Conservation (phyloP, 768 basidiomycete genomes). For the Boletus tomentosulus region DNA sequence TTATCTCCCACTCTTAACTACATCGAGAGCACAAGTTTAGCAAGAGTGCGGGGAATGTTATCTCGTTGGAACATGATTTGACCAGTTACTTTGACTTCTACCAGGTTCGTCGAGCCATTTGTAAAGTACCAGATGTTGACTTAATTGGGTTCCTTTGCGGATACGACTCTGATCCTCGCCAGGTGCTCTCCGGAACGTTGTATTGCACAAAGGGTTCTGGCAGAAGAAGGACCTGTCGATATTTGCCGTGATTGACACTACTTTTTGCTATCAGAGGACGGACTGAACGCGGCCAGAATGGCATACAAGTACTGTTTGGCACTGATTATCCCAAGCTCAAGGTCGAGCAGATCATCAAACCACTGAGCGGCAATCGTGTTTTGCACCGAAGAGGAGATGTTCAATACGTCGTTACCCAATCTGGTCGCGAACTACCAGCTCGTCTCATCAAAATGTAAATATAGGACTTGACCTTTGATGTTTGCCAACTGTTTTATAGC, state of each 20-base stretch:
- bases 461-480: too few species aligned
- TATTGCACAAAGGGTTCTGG: conserved; percentile 48
- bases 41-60: conserved; percentile 92
- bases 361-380: too few species aligned
- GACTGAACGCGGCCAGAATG: too few species aligned
- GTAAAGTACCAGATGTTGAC: background rate
- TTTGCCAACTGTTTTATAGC: too few species aligned
- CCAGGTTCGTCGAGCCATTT: conserved; percentile 51
- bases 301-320: too few species aligned
- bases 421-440: too few species aligned
- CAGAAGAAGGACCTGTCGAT: conserved; percentile 39
- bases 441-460: too few species aligned
- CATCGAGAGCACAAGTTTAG: conserved; percentile 93
- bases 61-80: conserved; percentile 77
- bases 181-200: conserved; percentile 37
- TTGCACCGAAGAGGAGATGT: too few species aligned
- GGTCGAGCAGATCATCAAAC: too few species aligned
- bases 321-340: too few species aligned
- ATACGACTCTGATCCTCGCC: conserved; percentile 1
- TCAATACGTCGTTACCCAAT: too few species aligned
- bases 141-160: background rate
- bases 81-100: conserved; percentile 94
- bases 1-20: conserved; percentile 94
- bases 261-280: too few species aligned
- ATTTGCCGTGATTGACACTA: background rate